A percentile compares a stretch with the other conserved stretches of the same genome.
These are phyloP conservation scores for Peltaster fructicola DNA, from an alignment of 2,329 filamentous ascomycete genomes.

Conservation along the genomic window DNA sequence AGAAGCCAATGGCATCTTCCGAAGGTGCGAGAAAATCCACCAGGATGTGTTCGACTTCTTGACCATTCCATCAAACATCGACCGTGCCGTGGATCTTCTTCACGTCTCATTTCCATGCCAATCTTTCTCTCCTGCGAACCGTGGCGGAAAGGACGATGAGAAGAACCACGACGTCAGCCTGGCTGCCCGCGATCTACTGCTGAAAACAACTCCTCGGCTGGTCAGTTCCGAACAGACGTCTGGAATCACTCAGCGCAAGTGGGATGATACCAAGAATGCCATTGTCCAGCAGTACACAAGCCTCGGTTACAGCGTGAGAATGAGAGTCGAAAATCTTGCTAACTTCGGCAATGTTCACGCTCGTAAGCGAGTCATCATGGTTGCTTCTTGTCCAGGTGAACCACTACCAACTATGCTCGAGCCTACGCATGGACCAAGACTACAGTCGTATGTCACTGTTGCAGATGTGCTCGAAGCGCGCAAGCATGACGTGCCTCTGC, in stretches of 20 bases:
- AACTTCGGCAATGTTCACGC: constrained; percentile 34
- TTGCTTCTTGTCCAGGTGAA: constrained; percentile 49
- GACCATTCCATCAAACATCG: constrained; percentile 16
- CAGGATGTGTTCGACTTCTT: constrained; percentile 29
- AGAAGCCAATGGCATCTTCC: constrained; percentile 36
- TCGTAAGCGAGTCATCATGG: constrained; percentile 32
- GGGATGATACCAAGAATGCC: constrained; percentile 38
- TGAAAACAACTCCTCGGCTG: no score
- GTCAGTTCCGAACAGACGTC: constrained; percentile 67
- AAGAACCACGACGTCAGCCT: constrained; percentile 52
- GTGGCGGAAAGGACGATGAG: constrained; percentile 39
- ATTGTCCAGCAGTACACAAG: constrained; percentile 48
- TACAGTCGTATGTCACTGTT: constrained; percentile 25
- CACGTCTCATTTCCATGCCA: constrained; percentile 69
- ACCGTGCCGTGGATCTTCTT: constrained; percentile 41
- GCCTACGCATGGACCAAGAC: constrained; percentile 15
- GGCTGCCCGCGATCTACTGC: no score
- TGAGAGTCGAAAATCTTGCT: constrained; percentile 38
- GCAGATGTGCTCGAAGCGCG: constrained; percentile 20
- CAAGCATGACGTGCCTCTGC: no score
- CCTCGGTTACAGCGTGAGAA: constrained; percentile 51
- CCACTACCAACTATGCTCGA: constrained; percentile 46
- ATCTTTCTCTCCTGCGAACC: constrained; percentile 52
- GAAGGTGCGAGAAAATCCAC: constrained; percentile 7
- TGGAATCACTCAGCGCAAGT: constrained; percentile 37